Percentiles rank a stretch among this genome's conserved stretches.
These are phyloP conservation scores for Rhododendron kiyosumense DNA, from an alignment of 148 eudicot species.

Conservation along the genomic window DNA sequence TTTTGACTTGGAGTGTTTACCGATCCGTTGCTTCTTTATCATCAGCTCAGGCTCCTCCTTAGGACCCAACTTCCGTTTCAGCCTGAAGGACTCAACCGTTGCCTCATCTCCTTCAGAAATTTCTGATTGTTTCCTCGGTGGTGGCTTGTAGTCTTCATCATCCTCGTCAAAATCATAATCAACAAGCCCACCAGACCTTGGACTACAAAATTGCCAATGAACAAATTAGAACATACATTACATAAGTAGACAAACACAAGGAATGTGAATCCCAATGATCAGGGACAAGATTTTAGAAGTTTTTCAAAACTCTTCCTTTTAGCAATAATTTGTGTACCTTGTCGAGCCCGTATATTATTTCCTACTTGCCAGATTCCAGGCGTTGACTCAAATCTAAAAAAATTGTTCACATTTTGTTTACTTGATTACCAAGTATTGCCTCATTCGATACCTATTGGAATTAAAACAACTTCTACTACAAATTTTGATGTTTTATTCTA, in stretches of 20 bases:
- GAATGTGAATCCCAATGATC: not conserved
- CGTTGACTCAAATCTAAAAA: not conserved
- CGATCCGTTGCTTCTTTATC: slow-evolving; percentile 49
- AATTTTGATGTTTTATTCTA: not conserved
- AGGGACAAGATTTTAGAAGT: not conserved
- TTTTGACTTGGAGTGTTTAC: slow-evolving; percentile 47
- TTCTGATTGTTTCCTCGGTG: slow-evolving; percentile 61
- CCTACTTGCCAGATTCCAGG: not conserved
- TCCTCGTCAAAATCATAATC: slow-evolving; percentile 96
- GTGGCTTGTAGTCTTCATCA: slow-evolving; percentile 89
- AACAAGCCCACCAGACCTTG: slow-evolving; percentile 76
- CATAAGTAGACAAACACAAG: not conserved
- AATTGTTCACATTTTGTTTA: not conserved
- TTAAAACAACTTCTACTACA: not conserved
- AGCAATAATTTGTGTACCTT: not conserved
- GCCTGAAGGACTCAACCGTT: slow-evolving; percentile 38
- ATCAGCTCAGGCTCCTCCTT: slow-evolving; percentile 55
- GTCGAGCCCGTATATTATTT: not conserved
- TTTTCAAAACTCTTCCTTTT: not conserved
- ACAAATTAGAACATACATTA: not conserved
- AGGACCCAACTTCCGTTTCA: slow-evolving; percentile 54
- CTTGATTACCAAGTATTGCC: not conserved
- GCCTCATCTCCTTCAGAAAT: slow-evolving; percentile 63
- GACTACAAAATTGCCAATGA: slow-evolving; percentile 19
- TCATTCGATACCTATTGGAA: not conserved